phyloP scores from a whole-genome alignment of 257 asterid species.

The Solanum clarkiae region DNA sequence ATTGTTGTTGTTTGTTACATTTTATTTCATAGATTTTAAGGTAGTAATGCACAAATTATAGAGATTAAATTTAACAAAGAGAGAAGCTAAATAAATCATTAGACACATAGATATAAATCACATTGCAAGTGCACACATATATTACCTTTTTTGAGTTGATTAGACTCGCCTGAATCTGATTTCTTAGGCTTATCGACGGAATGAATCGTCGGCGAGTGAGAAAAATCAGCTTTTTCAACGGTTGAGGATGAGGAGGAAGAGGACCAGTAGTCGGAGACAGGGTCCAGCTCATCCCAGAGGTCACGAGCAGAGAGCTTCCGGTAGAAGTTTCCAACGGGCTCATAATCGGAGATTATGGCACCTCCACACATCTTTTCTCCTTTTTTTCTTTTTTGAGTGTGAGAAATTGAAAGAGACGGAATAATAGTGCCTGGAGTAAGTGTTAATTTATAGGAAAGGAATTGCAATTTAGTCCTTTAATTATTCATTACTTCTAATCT shows the following conservation, averaged over 20 bases:
- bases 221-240: background rate
- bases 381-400: background rate
- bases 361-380: slow-evolving; percentile 65
- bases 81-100: background rate
- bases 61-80: background rate
- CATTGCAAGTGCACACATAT: background rate
- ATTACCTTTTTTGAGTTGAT: background rate
- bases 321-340: slow-evolving; percentile 28
- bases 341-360: slow-evolving; percentile 54
- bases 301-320: slow-evolving; percentile 37
- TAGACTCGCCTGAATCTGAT: background rate
- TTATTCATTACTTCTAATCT: no score
- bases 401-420: background rate
- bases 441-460: background rate
- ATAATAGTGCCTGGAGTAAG: background rate
- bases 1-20: no score
- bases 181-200: slow-evolving; percentile 9
- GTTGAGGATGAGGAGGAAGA: slow-evolving; percentile 28
- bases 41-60: background rate
- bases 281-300: slow-evolving; percentile 61
- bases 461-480: background rate
- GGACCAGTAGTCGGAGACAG: slow-evolving; percentile 48
- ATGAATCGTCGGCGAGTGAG: background rate
- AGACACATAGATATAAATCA: background rate
- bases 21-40: background rate